Evolutionary conservation across 306 rosid genomes (phyloP), one percentile per base, ranked within the genome.

Genomic region (Begonia fuchsioides): DNA sequence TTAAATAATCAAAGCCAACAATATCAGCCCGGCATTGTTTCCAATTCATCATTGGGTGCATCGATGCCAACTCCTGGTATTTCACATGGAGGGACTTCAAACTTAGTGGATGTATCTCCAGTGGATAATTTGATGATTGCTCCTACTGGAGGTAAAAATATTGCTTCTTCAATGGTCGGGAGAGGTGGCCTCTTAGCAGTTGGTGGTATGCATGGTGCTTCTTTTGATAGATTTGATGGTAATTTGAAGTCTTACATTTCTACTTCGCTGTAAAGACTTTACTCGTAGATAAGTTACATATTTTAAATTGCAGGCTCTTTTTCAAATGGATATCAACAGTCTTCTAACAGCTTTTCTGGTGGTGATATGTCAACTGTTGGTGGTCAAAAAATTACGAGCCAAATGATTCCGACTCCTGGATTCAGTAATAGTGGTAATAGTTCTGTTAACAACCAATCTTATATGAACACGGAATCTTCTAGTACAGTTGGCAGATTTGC

Each of bases 401-500:
- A 90, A 62, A 90, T 90, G 98, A 90, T 90, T 73, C 98, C 98
- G 32, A 85, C 98, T 44, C 98, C 98, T 41, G 94, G 98, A 39
- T 90, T 81, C 63, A 71, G 54, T 59, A 62, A 26, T 26, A 26
- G 35, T 8, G 7, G 35, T 57, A 77, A 71, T 52, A 59, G 19
- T 50, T 44, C 12, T 14, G 51, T 38, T 43, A 62, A 49, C 43
- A 64, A 51, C 56, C 83, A 72, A 57, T 75, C 95, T 44, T 73
- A 73, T 63, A 64, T 62, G 70, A 84, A 72, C 63, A 13, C 66
- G 60, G 98, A 79, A 50, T 56, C 92, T 60, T 75, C 90, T 15
- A 73, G 56, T 56, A 80, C 67, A 51, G 68, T 81, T 17, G 61
- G 64, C 72, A 78, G 71, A 57, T 78, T 81, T 68, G 76, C 95